phyloP scores from a whole-genome alignment of 2,329 filamentous ascomycete genomes.

The Xylariaceae sp. region DNA sequence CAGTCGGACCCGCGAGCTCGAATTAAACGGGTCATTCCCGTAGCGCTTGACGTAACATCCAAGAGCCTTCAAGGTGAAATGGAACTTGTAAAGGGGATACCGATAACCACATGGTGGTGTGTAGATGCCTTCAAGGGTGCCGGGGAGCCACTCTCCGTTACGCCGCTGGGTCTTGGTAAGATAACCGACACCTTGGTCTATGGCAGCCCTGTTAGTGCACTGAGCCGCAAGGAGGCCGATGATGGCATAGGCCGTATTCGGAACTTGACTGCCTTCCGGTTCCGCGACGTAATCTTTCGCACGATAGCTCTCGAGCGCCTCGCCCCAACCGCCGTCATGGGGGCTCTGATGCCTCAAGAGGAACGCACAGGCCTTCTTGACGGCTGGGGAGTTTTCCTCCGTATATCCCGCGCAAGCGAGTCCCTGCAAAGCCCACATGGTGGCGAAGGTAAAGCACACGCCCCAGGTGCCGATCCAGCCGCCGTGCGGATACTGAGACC shows the following conservation, averaged over 20 bases:
- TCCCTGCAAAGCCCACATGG: constrained; percentile 11
- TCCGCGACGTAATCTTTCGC: constrained; percentile 6
- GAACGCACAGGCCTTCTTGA: constrained; percentile 4
- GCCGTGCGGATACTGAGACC: constrained; percentile 6
- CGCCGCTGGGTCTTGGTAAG: constrained; percentile 2
- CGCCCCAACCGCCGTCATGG: constrained; percentile 10
- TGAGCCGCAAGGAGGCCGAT: constrained; percentile 6
- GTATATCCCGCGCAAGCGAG: constrained; percentile 3
- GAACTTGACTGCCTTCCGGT: constrained; percentile 10
- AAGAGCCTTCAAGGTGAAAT: constrained; percentile 13
- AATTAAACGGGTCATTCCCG: not conserved
- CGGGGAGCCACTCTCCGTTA: constrained; percentile 11
- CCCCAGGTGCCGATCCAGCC: constrained; percentile 15
- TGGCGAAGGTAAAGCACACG: constrained; percentile 11
- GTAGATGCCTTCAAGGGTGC: constrained; percentile 9
- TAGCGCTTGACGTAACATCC: constrained; percentile 1
- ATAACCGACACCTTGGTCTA: not conserved
- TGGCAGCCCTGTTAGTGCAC: constrained; percentile 5
- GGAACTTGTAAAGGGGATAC: constrained; percentile 18
- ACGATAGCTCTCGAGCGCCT: constrained; percentile 1
- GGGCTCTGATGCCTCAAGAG: constrained; percentile 9
- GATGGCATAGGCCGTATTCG: constrained; percentile 10
- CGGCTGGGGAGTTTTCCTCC: constrained; percentile 2
- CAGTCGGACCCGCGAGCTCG: no score
- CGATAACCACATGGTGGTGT: constrained; percentile 6